A percentile compares a stretch with the other conserved stretches of the same genome.
phyloP scores from a whole-genome alignment of 768 basidiomycete genomes.

The Boletales sp. region DNA sequence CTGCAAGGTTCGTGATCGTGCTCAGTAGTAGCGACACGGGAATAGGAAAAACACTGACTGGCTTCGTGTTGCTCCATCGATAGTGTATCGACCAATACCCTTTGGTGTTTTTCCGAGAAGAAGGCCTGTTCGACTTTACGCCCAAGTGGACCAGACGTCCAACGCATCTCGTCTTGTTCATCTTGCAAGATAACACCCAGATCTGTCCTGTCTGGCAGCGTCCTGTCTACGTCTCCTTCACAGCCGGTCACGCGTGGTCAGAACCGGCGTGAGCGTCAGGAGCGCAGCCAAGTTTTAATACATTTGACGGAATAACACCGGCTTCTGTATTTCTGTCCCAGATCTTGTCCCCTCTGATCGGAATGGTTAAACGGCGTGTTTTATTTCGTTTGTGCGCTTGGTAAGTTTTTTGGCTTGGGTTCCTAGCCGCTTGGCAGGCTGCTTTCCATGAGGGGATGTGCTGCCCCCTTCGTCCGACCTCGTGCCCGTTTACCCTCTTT shows the following conservation, averaged over 20 bases:
- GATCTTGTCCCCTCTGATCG: constrained; percentile 14
- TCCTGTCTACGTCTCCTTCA: no score
- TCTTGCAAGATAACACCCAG: not conserved
- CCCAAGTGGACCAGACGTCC: constrained; percentile 7
- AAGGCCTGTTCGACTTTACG: not conserved
- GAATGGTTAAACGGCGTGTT: constrained; percentile 11
- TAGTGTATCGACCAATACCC: constrained; percentile 19
- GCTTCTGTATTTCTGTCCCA: constrained; percentile 4
- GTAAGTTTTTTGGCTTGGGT: constrained; percentile 16
- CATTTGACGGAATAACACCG: constrained; percentile 4
- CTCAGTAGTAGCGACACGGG: constrained; percentile 1
- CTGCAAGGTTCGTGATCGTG: constrained; percentile 2
- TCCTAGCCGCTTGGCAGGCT: constrained; percentile 15
- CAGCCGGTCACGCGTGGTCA: not conserved
- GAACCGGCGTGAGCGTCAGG: constrained; percentile 1
- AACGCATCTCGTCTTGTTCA: not conserved
- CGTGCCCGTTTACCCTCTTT: constrained; percentile 27
- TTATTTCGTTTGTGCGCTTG: constrained; percentile 6
- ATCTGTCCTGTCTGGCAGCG: no score
- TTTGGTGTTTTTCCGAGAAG: constrained; percentile 13
- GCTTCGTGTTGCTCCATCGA: constrained; percentile 9
- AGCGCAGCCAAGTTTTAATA: constrained; percentile 3
- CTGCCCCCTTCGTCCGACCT: constrained; percentile 21
- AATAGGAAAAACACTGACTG: not conserved
- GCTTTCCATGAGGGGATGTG: constrained; percentile 26